Evolutionary conservation across 2,329 filamentous ascomycete genomes (phyloP), one percentile per base, ranked within the genome.

Genomic region (Botrytis fabae): DNA sequence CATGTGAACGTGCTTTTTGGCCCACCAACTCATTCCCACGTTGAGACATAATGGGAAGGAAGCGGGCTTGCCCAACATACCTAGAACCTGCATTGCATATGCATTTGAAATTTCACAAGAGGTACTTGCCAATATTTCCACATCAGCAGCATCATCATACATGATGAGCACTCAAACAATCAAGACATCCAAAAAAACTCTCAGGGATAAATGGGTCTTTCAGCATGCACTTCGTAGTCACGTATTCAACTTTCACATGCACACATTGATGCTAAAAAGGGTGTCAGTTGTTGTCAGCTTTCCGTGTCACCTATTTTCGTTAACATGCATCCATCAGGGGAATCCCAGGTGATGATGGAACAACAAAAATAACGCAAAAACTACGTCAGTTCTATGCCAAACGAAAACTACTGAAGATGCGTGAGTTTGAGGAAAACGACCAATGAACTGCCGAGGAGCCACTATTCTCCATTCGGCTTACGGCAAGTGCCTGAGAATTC

Each of bases 1-100:
- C 64, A 68, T 68, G 64, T 68, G 64, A 68, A 68, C 16, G 25
- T 40, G 32, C 20, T 54, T 54, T 35, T 9, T 54, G 35, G 32
- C 28, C 28, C 63, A 51, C 10, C 8, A n/a, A 48, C 6, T 51
- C 44, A 66, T 32, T 18, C 28, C 14, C 32, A 54, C 46, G 40
- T 28, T 63, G 38, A 62, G 38, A 62, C 60, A 40, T 2, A 18
- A 46, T 65, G 46, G 64, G 25, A 38, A 54, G 28, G 38, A 54
- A 51, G 32, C 22, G 64, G 35, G 16, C 46, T 51, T 44, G 25
- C 18, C 46, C 48, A 57, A 32, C 14, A 16, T 65, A 46, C 51
- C 20, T 16, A 40, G 46, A 35, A 54, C 25, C 48, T 42, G 48
- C 65, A 57, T 57, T 68, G 65, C 65, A 68, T 54, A 68, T 68